These are phyloP conservation scores for Pseudonitzschia multiseries DNA, from an alignment of 108 stramenopile genomes.

Conservation along the genomic window DNA sequence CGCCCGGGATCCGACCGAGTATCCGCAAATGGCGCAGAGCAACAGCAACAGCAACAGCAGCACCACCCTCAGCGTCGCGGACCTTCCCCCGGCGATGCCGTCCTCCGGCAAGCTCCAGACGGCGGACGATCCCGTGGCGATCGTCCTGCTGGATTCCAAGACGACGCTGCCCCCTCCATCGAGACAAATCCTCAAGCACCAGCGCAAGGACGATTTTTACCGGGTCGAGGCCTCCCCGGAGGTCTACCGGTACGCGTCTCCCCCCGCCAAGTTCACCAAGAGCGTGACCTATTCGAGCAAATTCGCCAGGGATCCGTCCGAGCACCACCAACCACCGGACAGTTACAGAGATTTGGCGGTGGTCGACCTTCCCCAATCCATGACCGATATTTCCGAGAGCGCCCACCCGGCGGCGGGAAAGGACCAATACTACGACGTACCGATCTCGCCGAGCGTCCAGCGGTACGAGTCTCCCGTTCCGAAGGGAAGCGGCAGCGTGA, in stretches of 20 bases:
- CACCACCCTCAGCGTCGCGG: neutral
- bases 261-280: neutral
- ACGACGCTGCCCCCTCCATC: neutral
- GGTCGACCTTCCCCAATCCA: neutral
- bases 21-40: too few species aligned
- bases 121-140: neutral
- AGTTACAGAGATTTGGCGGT: neutral
- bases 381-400: neutral
- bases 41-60: too few species aligned
- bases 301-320: neutral
- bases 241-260: neutral
- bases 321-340: neutral
- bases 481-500: neutral
- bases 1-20: neutral
- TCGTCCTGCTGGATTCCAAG: too few species aligned
- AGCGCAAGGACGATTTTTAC: neutral
- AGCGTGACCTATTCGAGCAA: neutral
- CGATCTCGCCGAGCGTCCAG: neutral
- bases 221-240: neutral
- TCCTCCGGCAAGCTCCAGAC: neutral
- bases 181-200: neutral
- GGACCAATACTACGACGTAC: too few species aligned
- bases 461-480: neutral
- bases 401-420: too few species aligned
- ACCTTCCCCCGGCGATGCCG: neutral